A percentile compares a stretch with the other conserved stretches of the same genome.
Conservation (phyloP, 164 flowering plant genomes). For the Vitis amurensis region DNA sequence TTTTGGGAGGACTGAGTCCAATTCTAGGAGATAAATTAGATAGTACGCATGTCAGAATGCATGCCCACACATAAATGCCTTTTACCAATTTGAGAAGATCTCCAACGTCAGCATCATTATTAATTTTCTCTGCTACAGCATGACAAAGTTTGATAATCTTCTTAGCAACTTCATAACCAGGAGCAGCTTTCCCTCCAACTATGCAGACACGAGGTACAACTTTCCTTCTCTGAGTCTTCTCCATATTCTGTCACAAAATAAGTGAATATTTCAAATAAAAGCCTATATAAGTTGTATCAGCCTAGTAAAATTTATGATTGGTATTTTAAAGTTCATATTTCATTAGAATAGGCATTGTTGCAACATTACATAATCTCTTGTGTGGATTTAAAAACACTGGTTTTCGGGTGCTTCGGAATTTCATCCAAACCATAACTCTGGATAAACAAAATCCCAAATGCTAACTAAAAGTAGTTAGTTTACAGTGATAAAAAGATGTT, state of each 20-base stretch:
- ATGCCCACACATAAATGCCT: not conserved
- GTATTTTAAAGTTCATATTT: not conserved
- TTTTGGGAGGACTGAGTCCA: too few relatives aligned
- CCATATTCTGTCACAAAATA: slow-evolving; percentile 40
- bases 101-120: slow-evolving; percentile 52
- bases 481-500: not conserved
- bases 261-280: not conserved
- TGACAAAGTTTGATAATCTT: slow-evolving; percentile 54
- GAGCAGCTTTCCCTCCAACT: slow-evolving; percentile 64
- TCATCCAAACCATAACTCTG: not conserved
- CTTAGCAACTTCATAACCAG: slow-evolving; percentile 57
- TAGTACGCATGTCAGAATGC: too few relatives aligned
- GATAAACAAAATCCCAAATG: not conserved
- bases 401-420: not conserved
- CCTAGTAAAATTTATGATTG: not conserved
- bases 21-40: too few relatives aligned
- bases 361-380: not conserved
- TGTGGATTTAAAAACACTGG: not conserved
- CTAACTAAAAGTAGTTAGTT: not conserved
- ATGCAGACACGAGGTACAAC: slow-evolving; percentile 63
- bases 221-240: slow-evolving; percentile 30
- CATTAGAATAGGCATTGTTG: not conserved
- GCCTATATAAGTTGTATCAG: not conserved
- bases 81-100: slow-evolving; percentile 54
- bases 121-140: slow-evolving; percentile 55